Percentiles rank a stretch among this genome's conserved stretches.
Conservation (phyloP, 129 eudicot species). For the sunflower (Helianthus annuus) region DNA sequence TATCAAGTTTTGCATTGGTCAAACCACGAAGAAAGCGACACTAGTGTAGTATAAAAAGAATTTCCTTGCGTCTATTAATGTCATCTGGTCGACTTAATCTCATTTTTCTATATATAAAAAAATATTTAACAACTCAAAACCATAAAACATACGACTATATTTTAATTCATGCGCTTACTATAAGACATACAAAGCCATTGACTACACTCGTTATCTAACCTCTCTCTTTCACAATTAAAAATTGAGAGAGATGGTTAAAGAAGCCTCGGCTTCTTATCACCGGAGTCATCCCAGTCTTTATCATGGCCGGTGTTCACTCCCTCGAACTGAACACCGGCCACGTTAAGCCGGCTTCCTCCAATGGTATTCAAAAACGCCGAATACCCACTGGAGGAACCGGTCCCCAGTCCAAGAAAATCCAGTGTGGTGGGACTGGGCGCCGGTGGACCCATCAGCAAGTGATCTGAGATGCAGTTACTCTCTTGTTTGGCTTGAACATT, state of each 20-base stretch:
- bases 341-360: conserved; percentile 43
- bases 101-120: background rate
- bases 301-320: conserved; percentile 25
- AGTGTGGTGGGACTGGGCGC: conserved; percentile 52
- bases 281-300: conserved; percentile 57
- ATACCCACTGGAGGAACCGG: conserved; percentile 43
- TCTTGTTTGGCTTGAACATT: conserved; percentile 38
- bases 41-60: no score
- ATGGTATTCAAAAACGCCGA: conserved; percentile 57
- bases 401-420: conserved; percentile 79
- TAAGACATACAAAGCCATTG: conserved; percentile 31
- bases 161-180: conserved; percentile 36
- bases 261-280: conserved; percentile 59
- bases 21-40: no score
- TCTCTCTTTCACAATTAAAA: conserved; percentile 33
- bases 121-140: background rate
- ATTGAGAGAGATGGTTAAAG: conserved; percentile 34
- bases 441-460: conserved; percentile 54
- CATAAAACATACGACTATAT: conserved; percentile 29
- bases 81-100: background rate
- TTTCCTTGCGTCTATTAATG: no score
- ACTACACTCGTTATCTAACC: conserved; percentile 20
- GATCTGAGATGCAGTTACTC: conserved; percentile 27
- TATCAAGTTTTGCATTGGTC: no score
- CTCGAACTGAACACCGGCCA: conserved; percentile 33